Base-by-base conservation (phyloP, 78 protist genomes). In the Dictyostelium brefeldianum region DNA sequence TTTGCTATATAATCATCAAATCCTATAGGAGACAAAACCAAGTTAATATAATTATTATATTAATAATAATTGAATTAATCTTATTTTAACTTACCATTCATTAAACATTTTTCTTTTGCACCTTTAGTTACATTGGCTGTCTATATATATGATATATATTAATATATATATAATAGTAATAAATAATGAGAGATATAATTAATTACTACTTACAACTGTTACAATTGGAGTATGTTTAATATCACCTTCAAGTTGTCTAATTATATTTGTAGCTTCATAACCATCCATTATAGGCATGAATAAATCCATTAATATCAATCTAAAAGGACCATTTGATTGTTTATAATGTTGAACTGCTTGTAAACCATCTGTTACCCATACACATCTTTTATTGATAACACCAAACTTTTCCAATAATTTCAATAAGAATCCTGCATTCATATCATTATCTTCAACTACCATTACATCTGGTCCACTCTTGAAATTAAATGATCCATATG, bases 281-380 rank as follows among this genome's bases (percentile, higher is more conserved):
- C 92, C 92, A 87, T 87, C 92, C 93, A 87, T 87, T 20, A 62
- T 77, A 48, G 93, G 93, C 93, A 87, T 87, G 71, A 87, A 87
- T 27, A 87, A 50, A 51, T 87, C 93, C 93, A 87, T 87, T 25
- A 87, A 53, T 47, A 87, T 87, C 18, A 87, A 36, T 62, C 79
- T 29, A 29, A 77, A 87, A 29, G 93, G 83, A 11, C 36, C 14
- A 8, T 22, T 31, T 20, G 84, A 57, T 8, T 78, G 20, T 56
- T 87, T 74, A 36, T 64, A 87, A 31, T 54, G 43, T 51, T 87
- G 93, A 14, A 87, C 84, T 20, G 93, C 93, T 50, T 87, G 93
- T 10, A 78, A 25, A 27, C 93, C 93, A 65, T 87, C 93, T 2
- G 93, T 87, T 1, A 87, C 93, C 93, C 83, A 87, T 17, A 74